Evolutionary conservation across 495 filamentous ascomycete genomes (phyloP).

Genomic region (Podospora pseudocomata): DNA sequence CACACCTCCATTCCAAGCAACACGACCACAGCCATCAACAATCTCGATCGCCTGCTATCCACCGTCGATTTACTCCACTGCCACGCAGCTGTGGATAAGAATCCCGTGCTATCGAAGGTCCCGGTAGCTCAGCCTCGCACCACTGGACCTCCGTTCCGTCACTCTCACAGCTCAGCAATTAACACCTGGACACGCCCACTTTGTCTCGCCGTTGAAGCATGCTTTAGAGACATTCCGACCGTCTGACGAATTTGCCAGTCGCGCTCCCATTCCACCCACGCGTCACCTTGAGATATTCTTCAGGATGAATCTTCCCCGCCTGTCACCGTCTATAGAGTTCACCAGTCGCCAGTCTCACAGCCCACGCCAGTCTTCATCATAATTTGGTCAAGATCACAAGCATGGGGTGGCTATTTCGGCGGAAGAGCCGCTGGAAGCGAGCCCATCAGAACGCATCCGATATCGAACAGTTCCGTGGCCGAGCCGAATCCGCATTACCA

Average conservation of each 20-base stretch:
- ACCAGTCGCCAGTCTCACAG: slow-evolving; percentile 8
- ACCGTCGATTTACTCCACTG: background rate
- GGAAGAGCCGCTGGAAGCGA: slow-evolving; percentile 54
- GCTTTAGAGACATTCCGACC: slow-evolving; percentile 21
- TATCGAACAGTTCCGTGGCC: slow-evolving; percentile 29
- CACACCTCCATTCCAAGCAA: slow-evolving; percentile 18
- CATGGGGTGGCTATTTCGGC: slow-evolving; percentile 79
- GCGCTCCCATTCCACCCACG: slow-evolving; percentile 17
- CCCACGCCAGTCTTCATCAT: background rate
- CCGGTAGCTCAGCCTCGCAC: slow-evolving; percentile 1
- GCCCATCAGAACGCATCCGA: slow-evolving; percentile 37
- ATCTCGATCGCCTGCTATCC: background rate
- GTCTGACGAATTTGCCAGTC: slow-evolving; percentile 15
- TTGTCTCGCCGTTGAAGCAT: slow-evolving; percentile 18
- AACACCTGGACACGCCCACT: background rate
- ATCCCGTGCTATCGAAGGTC: background rate
- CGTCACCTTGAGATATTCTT: slow-evolving; percentile 7
- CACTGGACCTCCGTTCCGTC: slow-evolving; percentile 2
- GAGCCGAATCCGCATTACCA: slow-evolving; percentile 27
- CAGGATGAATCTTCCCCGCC: slow-evolving; percentile 28
- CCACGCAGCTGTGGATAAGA: background rate
- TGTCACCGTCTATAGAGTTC: slow-evolving; percentile 11
- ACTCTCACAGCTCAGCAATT: background rate
- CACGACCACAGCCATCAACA: background rate
- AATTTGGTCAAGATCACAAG: slow-evolving; percentile 3